A percentile compares a stretch with the other conserved stretches of the same genome.
phyloP scores from a whole-genome alignment of 129 eudicot genomes.

The Centella asiatica region DNA sequence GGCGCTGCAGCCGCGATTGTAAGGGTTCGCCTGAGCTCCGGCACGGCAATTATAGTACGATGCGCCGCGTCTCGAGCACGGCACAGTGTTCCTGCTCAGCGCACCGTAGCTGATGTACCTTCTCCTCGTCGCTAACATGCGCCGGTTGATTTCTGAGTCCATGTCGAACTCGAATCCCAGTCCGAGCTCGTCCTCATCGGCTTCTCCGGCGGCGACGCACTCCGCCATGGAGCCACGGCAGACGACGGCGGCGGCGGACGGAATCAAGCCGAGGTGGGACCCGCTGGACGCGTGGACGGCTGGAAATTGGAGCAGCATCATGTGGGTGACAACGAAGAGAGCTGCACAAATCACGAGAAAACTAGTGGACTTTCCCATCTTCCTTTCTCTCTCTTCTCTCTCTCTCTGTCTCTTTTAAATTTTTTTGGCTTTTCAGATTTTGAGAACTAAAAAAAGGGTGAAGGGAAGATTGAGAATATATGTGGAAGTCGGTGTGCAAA shows the following conservation, averaged over 20 bases:
- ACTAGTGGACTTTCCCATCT: slow-evolving; percentile 25
- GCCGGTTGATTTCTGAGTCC: slow-evolving; percentile 52
- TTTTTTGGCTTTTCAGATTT: no score
- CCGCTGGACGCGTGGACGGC: slow-evolving; percentile 21
- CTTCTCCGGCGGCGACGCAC: slow-evolving; percentile 34
- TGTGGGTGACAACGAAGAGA: slow-evolving; percentile 20
- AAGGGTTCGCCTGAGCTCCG: slow-evolving; percentile 67
- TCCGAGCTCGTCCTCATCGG: slow-evolving; percentile 22
- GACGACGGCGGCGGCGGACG: slow-evolving; percentile 8
- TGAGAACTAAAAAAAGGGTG: no score
- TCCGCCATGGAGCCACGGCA: slow-evolving; percentile 45
- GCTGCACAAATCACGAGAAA: slow-evolving; percentile 29
- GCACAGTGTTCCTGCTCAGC: slow-evolving; percentile 47
- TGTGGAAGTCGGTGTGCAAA: no score
- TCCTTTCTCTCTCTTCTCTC: slow-evolving; percentile 11
- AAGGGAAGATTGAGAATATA: no score
- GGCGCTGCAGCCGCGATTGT: slow-evolving; percentile 48
- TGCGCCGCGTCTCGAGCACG: slow-evolving; percentile 60
- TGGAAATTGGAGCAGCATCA: slow-evolving; percentile 18
- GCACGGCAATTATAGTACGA: slow-evolving; percentile 70
- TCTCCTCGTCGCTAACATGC: slow-evolving; percentile 32
- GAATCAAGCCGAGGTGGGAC: slow-evolving; percentile 20
- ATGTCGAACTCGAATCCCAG: slow-evolving; percentile 28
- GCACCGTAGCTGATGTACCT: slow-evolving; percentile 64
- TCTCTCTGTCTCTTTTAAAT: slow-evolving; percentile 9